Evolutionary conservation across 2,329 filamentous ascomycete genomes (phyloP).

Genomic region (Epichloe hybrida): DNA sequence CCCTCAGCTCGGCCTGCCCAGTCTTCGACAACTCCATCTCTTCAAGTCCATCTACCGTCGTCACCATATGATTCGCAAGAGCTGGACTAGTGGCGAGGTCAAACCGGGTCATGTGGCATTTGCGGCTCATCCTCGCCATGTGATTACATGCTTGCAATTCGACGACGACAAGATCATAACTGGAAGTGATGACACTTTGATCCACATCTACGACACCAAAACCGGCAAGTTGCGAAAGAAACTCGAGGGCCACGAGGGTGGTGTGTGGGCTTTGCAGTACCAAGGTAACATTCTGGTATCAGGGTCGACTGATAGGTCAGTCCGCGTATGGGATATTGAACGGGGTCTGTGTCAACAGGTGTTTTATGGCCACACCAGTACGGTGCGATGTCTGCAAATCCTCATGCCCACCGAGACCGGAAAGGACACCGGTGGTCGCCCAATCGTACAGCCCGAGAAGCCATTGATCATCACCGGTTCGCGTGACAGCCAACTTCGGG

Average conservation of each 20-base stretch:
- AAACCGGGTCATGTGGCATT: slow-evolving; percentile 90
- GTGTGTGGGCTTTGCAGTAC: slow-evolving; percentile 95
- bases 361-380: slow-evolving; percentile 95
- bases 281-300: slow-evolving; percentile 91
- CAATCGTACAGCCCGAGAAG: slow-evolving; percentile 84
- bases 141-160: slow-evolving; percentile 95
- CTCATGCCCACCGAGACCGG: slow-evolving; percentile 74
- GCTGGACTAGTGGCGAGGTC: slow-evolving; percentile 78
- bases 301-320: slow-evolving; percentile 87
- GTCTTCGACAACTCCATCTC: slow-evolving; percentile 71
- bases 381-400: slow-evolving; percentile 89
- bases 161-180: slow-evolving; percentile 97
- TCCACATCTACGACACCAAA: slow-evolving; percentile 96
- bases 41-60: slow-evolving; percentile 95
- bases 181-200: slow-evolving; percentile 92
- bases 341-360: slow-evolving; percentile 85
- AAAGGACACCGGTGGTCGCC: slow-evolving; percentile 53
- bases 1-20: slow-evolving; percentile 64
- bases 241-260: slow-evolving; percentile 87
- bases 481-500: slow-evolving; percentile 80
- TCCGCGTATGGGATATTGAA: slow-evolving; percentile 99
- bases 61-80: slow-evolving; percentile 78
- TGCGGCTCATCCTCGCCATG: slow-evolving; percentile 87
- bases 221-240: slow-evolving; percentile 74
- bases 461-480: slow-evolving; percentile 96